Evolutionary conservation across 2,329 filamentous ascomycete species (phyloP).

Genomic region (Colletotrichum shisoi): DNA sequence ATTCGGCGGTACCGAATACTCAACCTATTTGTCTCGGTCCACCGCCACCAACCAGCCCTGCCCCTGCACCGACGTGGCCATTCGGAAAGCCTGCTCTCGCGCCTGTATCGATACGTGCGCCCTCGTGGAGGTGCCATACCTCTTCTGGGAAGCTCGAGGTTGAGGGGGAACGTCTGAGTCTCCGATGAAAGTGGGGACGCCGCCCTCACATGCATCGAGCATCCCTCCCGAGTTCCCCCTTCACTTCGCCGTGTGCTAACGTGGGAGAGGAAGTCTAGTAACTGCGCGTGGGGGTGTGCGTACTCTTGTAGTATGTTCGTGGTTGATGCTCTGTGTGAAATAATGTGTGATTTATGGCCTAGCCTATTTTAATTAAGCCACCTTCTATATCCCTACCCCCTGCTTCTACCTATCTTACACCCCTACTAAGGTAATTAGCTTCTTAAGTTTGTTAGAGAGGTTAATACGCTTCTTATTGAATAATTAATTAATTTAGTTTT

Average conservation of each 20-base stretch:
- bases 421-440: too few relatives aligned
- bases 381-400: too few relatives aligned
- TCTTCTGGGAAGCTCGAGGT: constrained; percentile 31
- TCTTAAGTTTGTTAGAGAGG: too few relatives aligned
- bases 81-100: constrained; percentile 18
- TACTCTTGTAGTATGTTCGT: constrained; percentile 8
- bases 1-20: constrained; percentile 32
- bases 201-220: constrained; percentile 37
- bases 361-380: too few relatives aligned
- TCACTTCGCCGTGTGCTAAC: constrained; percentile 25
- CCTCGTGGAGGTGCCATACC: constrained; percentile 30
- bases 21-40: constrained; percentile 18
- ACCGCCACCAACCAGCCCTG: constrained; percentile 17
- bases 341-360: too few relatives aligned
- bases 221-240: constrained; percentile 11
- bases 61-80: background rate
- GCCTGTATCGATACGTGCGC: constrained; percentile 30
- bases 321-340: too few relatives aligned
- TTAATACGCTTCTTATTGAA: too few relatives aligned
- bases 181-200: constrained; percentile 32
- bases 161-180: constrained; percentile 8
- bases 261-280: constrained; percentile 9
- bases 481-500: too few relatives aligned
- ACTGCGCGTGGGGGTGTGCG: constrained; percentile 10
- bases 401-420: too few relatives aligned